These are phyloP conservation scores for Psilocybe mexicana DNA, from an alignment of 1,284 basidiomycete genomes.

Conservation along the genomic window DNA sequence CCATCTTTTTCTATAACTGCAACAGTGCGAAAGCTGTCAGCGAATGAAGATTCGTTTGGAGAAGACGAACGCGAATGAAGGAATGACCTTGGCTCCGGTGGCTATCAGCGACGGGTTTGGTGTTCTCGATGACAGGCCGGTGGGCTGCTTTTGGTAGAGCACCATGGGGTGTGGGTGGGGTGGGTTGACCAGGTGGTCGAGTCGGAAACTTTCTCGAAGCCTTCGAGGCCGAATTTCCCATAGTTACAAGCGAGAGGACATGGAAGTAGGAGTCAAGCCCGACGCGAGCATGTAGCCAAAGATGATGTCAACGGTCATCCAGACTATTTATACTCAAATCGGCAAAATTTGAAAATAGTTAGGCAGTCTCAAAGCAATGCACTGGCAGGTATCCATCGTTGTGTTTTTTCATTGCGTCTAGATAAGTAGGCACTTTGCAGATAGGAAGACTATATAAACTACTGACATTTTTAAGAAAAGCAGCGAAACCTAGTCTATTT, in stretches of 20 bases:
- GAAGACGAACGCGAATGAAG: background rate
- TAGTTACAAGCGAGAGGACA: constrained; percentile 29
- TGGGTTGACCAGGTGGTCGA: constrained; percentile 34
- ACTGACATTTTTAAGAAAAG: constrained; percentile 24
- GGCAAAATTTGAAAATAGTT: too few species aligned
- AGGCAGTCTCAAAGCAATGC: constrained; percentile 15
- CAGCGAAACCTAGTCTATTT: constrained; percentile 33
- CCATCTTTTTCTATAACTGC: constrained; percentile 70
- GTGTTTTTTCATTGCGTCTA: constrained; percentile 16
- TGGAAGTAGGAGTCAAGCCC: constrained; percentile 4
- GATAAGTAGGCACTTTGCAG: constrained; percentile 12
- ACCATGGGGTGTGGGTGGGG: constrained; percentile 49
- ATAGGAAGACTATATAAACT: constrained; percentile 23
- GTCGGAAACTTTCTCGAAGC: constrained; percentile 63
- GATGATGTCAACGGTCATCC: constrained; percentile 18
- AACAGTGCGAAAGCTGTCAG: background rate
- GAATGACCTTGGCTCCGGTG: constrained; percentile 20
- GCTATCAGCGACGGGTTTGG: constrained; percentile 18
- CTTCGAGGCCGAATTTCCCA: constrained; percentile 77
- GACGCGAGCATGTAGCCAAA: background rate
- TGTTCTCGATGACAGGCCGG: constrained; percentile 3
- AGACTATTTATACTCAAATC: constrained; percentile 6
- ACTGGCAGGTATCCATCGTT: background rate
- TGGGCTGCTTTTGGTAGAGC: constrained; percentile 44
- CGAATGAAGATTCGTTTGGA: background rate